Base-by-base conservation (phyloP, 2,329 filamentous ascomycete species). In the Exophiala viscosa region DNA sequence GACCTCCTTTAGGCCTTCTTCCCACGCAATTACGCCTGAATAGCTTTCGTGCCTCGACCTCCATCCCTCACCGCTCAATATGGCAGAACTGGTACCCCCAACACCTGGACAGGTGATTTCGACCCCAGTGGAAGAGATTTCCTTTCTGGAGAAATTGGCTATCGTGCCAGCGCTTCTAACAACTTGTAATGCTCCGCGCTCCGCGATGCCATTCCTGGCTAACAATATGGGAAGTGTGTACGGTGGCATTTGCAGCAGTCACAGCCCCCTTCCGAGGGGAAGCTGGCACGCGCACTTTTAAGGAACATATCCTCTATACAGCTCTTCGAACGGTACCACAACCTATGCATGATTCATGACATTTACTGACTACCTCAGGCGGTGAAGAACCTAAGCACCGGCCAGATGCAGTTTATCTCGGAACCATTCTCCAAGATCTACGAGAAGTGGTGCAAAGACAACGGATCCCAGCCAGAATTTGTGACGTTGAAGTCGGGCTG, bases 221-320 rank as follows among this genome's bases (percentile, higher is more conserved):
- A 42, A 52, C 33, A 40, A 11, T 32, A 15, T 28, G 23, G 23
- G 23, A 28, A 17, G 57, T 54, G 7, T 45, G 48, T 11, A 48
- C 54, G n/a, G 52, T 40, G 6, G 11, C 54, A 5, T 60, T 55
- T 10, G 36, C 60, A 14, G 63, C 68, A 17, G 55, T 70, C 23
- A 66, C 69, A 4, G 70, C 67, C 11, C 51, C 67, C 1, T 73
- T 74, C 49, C 70, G 72, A 13, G 70, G 71, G 4, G 60, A 67
- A 14, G 60, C 53, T 28, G 70, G 70, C 34, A 65, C 70, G 14
- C 67, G 61, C 44, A 59, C 61, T 5, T 73, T 69, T 47, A 57
- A 53, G 14, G 62, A 68, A 35, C 69, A 74, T 65, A 45, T 75
- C 31, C 34, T 54, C 5, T 61, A 65, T 45, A 61, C 67, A 0